Percentiles rank a stretch among this genome's conserved stretches.
Conservation (phyloP, 148 eudicot species). For the Silene conica region DNA sequence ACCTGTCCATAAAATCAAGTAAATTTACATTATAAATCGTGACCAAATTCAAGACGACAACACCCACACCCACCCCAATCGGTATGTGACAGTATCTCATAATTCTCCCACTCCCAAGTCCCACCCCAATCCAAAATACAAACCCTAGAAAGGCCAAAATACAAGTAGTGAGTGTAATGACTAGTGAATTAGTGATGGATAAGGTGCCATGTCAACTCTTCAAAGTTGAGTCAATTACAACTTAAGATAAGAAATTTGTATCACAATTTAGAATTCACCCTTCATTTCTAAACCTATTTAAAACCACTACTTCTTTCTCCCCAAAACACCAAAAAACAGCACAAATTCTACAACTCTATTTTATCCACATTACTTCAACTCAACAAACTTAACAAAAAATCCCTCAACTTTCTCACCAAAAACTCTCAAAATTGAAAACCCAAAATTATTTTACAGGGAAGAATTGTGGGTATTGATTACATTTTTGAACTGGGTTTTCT, state of each 20-base stretch:
- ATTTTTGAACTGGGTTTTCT: conserved; percentile 5
- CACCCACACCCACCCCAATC: too few relatives aligned
- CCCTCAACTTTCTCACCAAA: conserved; percentile 2
- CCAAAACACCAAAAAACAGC: too few relatives aligned
- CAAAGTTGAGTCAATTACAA: background rate
- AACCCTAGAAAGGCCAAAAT: background rate
- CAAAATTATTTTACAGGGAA: background rate
- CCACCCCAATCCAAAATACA: background rate
- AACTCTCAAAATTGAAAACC: background rate
- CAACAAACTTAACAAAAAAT: background rate
- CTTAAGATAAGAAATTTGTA: conserved; percentile 20
- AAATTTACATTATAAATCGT: too few relatives aligned
- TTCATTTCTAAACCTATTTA: conserved; percentile 3
- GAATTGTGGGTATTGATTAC: background rate
- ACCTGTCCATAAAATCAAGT: too few relatives aligned
- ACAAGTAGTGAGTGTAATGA: background rate
- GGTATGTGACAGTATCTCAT: too few relatives aligned
- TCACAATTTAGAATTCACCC: background rate
- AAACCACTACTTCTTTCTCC: conserved; percentile 2
- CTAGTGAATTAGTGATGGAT: background rate
- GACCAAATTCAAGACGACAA: too few relatives aligned
- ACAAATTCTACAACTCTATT: background rate
- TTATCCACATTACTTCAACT: conserved; percentile 14
- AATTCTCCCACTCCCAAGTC: background rate
- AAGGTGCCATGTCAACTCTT: conserved; percentile 4